Base-by-base conservation (phyloP, 768 basidiomycete species). In the Suillus subalutaceus region DNA sequence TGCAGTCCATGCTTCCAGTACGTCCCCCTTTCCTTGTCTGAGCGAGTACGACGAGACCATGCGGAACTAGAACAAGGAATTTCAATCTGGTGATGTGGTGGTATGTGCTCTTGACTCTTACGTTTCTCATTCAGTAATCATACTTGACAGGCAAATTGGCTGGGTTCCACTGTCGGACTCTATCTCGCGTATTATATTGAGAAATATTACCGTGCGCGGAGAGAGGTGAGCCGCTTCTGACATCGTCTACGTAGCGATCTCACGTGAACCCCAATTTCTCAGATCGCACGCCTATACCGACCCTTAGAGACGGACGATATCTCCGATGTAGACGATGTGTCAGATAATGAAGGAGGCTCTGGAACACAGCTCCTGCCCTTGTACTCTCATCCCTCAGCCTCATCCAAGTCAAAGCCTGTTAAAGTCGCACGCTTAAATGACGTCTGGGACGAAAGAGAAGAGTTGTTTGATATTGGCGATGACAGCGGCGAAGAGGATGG, bases 401-500 rank as follows among this genome's bases (percentile, higher is more conserved):
- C 71, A 23, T 63, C 70, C 74, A 66, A 79, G 79, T 67, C 73
- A 69, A 72, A 76, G 72, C 65, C 69, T 55, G 15, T 66, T 63
- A 69, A 80, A 73, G 67, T 69, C 68, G 40, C 72, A 61, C 83
- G 83, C 23, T 78, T 91, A 53, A 81, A 82, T 18, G 83, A 91
- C 73, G 87, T 90, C 53, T 93, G 91, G 91, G 89, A 93, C 67
- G 90, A 90, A 69, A 84, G 87, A 35, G 92, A 94, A 76, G 90
- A 92, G 63, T 67, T 90, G 41, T 92, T 93, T 74, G 87, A 82
- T 52, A 81, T 91, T 62, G 91, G 88, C 5, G 85, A 83, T 12
- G 86, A 87, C 66, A 87, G 86, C 70, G 88, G 89, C 59, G 80
- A 84, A 23, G 89, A 91, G 65, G 79, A 80, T 56, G 67, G 74